Base-by-base conservation (phyloP, 345 rosid genomes). In the Acer negundo region DNA sequence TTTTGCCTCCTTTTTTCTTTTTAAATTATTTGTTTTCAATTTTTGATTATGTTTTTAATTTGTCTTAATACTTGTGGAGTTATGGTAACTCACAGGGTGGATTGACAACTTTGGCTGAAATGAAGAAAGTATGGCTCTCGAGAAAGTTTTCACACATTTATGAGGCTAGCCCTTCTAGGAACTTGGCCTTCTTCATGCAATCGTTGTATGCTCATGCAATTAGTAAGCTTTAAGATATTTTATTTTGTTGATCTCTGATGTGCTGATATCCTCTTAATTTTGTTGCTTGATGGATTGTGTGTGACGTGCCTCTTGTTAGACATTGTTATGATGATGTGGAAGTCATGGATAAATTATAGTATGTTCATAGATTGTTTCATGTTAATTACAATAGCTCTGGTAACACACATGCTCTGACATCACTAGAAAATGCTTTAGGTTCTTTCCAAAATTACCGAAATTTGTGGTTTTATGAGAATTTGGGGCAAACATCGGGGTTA, bases 81-180 rank as follows among this genome's bases (percentile, higher is more conserved):
- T 73, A 47, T 70, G 28, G 77, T 24, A 53, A 62, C 28, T 77
- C 44, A 22, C 82, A 91, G 93, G 66, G 78, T 67, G 86, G 84
- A 66, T 83, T 72, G 16, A 82, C 76, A 65, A 89, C 81, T 2
- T 84, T 90, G 69, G 82, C 69, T 77, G 93, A 87, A 67, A 85
- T 90, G 93, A 93, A 90, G 90, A 85, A 80, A 22, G 77, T 90
- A 16, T 91, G 97, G 94, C 78, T 81, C 26, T 82, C 88, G 0
- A 86, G 84, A 80, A 93, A 87, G 68, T 90, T 91, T 78, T 81
- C 93, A 17, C 87, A 81, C 79, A 85, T 93, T 28, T 91, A 72
- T 68, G 88, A 89, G 38, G 94, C 93, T 51, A 74, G 80, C 35
- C 94, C 90, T 71, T 82, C 83, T 28, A 55, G 53, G 46, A 86